phyloP scores from a whole-genome alignment of 805 yeast genomes.

The Zygoascus biomembranicola region DNA sequence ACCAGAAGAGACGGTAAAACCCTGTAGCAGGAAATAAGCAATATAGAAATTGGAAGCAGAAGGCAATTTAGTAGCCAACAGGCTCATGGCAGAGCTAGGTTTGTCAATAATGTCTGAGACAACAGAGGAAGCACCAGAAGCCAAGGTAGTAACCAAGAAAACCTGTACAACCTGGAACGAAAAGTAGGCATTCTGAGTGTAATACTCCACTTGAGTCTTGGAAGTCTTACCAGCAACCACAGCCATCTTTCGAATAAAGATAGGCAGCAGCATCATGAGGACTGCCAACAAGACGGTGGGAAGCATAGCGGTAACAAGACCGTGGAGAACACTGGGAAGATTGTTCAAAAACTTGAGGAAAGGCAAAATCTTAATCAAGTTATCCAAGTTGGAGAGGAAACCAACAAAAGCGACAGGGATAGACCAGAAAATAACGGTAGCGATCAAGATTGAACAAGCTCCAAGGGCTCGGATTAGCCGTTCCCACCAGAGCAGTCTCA shows the following conservation, averaged over 20 bases:
- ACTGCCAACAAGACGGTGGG: conserved; percentile 77
- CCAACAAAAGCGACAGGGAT: conserved; percentile 98
- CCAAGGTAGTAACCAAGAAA: conserved; percentile 71
- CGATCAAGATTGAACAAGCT: conserved; percentile 52
- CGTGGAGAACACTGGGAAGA: conserved; percentile 62
- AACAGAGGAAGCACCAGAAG: conserved; percentile 76
- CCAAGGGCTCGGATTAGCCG: conserved; percentile 49
- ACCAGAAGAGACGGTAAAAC: conserved; percentile 71
- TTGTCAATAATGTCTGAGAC: conserved; percentile 63
- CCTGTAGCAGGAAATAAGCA: conserved; percentile 71
- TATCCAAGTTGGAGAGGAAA: conserved; percentile 77
- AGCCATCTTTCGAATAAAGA: conserved; percentile 71
- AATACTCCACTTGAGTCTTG: conserved; percentile 61
- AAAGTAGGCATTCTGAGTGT: conserved; percentile 82
- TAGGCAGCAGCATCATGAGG: conserved; percentile 81
- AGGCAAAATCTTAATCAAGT: conserved; percentile 46
- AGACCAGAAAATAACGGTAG: conserved; percentile 83
- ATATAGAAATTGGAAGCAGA: conserved; percentile 88
- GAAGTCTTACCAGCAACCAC: conserved; percentile 65
- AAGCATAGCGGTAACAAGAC: conserved; percentile 78
- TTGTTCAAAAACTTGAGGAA: conserved; percentile 71
- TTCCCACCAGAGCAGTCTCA: conserved; percentile 47
- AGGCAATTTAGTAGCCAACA: conserved; percentile 73
- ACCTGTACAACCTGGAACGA: conserved; percentile 89
- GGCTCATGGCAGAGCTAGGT: conserved; percentile 63